Evolutionary conservation across 805 yeast genomes (phyloP).

Genomic region (Pichia occidentalis): DNA sequence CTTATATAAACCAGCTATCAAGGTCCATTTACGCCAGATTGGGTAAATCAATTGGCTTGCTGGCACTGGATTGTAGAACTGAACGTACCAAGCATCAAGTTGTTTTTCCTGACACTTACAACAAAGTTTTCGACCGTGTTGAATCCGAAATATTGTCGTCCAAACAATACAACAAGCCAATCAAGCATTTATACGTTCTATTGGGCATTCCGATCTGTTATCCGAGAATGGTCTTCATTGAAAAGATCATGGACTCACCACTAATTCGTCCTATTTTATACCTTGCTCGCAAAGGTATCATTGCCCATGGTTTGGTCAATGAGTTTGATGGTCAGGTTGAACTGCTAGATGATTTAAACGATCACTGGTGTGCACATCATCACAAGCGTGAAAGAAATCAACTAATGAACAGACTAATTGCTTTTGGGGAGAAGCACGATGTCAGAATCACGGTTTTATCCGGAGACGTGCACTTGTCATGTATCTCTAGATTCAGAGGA

Average conservation of each 20-base stretch:
- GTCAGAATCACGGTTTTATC: slow-evolving; percentile 77
- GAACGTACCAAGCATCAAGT: slow-evolving; percentile 67
- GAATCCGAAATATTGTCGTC: slow-evolving; percentile 43
- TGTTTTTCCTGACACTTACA: slow-evolving; percentile 50
- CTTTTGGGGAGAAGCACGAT: slow-evolving; percentile 56
- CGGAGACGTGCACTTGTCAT: slow-evolving; percentile 92
- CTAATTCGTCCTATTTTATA: slow-evolving; percentile 58
- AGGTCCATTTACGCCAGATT: slow-evolving; percentile 68
- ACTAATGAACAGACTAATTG: slow-evolving; percentile 53
- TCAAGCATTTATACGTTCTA: slow-evolving; percentile 74
- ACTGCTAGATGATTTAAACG: slow-evolving; percentile 86
- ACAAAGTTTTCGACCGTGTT: slow-evolving; percentile 53
- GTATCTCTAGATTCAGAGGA: slow-evolving; percentile 70
- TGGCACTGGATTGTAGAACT: slow-evolving; percentile 90
- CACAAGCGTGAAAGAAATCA: slow-evolving; percentile 83
- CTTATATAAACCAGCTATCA: slow-evolving; percentile 58
- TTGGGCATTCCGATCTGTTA: slow-evolving; percentile 94
- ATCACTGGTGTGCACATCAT: slow-evolving; percentile 90
- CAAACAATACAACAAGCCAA: slow-evolving; percentile 34
- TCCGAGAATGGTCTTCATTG: slow-evolving; percentile 90
- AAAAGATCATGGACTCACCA: slow-evolving; percentile 59
- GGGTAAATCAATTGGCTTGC: slow-evolving; percentile 64
- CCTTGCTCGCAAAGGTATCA: slow-evolving; percentile 54
- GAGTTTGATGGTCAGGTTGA: slow-evolving; percentile 91
- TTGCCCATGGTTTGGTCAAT: slow-evolving; percentile 70